phyloP scores from a whole-genome alignment of 345 rosid genomes.

The Eucalyptus erythrocorys region DNA sequence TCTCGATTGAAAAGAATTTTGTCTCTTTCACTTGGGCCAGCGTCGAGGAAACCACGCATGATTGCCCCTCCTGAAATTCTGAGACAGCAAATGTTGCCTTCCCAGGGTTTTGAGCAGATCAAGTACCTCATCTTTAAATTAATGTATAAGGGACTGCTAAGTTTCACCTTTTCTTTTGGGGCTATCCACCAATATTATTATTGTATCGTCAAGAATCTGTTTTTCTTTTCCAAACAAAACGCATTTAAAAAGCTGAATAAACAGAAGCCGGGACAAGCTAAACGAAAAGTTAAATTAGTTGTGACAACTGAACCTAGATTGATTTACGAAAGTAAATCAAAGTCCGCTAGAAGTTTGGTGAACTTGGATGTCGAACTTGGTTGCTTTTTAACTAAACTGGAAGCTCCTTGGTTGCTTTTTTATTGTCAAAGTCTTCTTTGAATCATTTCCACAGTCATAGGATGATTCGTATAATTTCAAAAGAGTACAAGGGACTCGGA shows the following conservation, averaged over 20 bases:
- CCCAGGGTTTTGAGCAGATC: not conserved
- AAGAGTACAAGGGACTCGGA: not conserved
- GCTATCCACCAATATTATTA: not conserved
- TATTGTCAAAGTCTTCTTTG: not conserved
- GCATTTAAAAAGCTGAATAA: not conserved
- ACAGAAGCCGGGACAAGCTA: not conserved
- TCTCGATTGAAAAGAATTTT: not conserved
- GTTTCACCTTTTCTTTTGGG: not conserved
- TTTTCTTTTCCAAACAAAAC: not conserved
- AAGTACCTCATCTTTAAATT: not conserved
- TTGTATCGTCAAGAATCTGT: not conserved
- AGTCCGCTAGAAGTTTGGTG: not conserved
- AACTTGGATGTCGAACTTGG: not conserved
- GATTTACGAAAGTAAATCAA: not conserved
- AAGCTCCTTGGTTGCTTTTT: not conserved
- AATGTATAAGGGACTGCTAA: not conserved
- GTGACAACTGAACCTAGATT: not conserved
- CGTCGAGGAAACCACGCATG: not conserved
- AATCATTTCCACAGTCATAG: not conserved
- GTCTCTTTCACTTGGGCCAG: not conserved
- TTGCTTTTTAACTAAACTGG: not conserved
- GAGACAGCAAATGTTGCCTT: not conserved
- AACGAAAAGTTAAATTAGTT: not conserved
- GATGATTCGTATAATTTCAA: not conserved
- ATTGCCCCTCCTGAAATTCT: not conserved